Evolutionary conservation across 23 red algal genomes (phyloP).

Genomic region (Pyropia haitanensis): DNA sequence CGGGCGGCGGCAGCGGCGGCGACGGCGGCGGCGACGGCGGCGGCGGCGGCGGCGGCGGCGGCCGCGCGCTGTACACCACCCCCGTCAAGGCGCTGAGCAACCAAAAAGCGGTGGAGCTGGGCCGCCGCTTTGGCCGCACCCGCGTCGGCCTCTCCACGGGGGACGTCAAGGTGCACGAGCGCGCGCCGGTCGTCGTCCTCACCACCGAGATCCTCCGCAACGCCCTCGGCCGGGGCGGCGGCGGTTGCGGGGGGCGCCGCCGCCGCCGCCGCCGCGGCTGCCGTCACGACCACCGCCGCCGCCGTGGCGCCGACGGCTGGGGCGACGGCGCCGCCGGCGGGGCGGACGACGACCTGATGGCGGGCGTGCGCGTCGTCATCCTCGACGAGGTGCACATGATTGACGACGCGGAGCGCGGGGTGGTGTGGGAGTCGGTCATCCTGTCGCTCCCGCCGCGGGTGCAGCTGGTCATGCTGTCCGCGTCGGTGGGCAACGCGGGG

Average conservation of each 20-base stretch:
- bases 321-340: too few relatives aligned
- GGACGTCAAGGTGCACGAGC: conserved; percentile 83
- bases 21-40: too few relatives aligned
- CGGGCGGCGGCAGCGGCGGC: too few relatives aligned
- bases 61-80: conserved; percentile 87
- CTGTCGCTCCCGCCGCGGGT: conserved; percentile 85
- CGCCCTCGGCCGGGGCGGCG: conserved; percentile 75
- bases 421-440: conserved; percentile 96
- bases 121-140: conserved; percentile 50
- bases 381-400: conserved; percentile 99
- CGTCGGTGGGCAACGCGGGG: conserved; percentile 85
- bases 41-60: conserved; percentile 12
- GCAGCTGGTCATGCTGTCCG: conserved; percentile 89
- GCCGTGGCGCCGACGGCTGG: too few relatives aligned
- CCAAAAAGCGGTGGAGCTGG: conserved; percentile 92
- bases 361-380: conserved; percentile 89
- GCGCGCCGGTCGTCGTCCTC: conserved; percentile 84
- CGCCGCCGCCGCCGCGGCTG: too few relatives aligned
- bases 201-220: conserved; percentile 95
- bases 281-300: too few relatives aligned
- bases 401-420: conserved; percentile 76
- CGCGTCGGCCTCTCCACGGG: conserved; percentile 96
- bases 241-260: too few relatives aligned
- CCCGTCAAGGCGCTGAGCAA: conserved; percentile 97
- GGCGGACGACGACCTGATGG: conserved; percentile 36